phyloP scores from a whole-genome alignment of 805 yeast species.

The Zygoascus tannicola region DNA sequence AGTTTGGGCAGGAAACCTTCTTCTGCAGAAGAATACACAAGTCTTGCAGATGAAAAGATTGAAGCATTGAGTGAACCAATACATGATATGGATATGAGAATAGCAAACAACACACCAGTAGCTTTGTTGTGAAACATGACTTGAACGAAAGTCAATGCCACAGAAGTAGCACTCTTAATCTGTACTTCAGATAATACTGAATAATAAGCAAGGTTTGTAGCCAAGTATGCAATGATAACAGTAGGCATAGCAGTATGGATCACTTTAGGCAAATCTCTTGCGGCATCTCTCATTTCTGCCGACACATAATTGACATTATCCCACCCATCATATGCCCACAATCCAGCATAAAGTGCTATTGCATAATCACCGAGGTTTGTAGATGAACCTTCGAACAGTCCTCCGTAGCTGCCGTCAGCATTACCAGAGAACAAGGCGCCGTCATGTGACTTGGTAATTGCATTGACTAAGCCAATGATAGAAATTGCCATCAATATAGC shows the following conservation, averaged over 20 bases:
- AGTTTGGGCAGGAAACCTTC: conserved; percentile 27
- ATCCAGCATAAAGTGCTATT: conserved; percentile 32
- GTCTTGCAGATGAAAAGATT: conserved; percentile 28
- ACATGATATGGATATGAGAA: conserved; percentile 31
- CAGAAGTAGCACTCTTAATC: conserved; percentile 27
- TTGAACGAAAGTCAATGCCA: conserved; percentile 29
- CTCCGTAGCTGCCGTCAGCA: neutral
- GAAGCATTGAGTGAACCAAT: conserved; percentile 35
- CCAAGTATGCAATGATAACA: conserved; percentile 29
- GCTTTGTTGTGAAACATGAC: conserved; percentile 14
- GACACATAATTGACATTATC: conserved; percentile 35
- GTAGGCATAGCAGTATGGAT: conserved; percentile 33
- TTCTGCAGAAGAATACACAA: conserved; percentile 30
- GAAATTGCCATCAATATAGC: conserved; percentile 24
- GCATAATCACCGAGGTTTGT: conserved; percentile 25
- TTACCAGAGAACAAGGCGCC: conserved; percentile 17
- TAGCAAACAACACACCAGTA: conserved; percentile 26
- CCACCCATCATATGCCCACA: conserved; percentile 41
- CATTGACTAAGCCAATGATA: conserved; percentile 23
- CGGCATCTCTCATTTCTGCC: conserved; percentile 32
- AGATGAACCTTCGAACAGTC: conserved; percentile 24
- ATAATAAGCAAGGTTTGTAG: conserved; percentile 34
- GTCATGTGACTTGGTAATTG: conserved; percentile 14
- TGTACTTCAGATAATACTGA: conserved; percentile 70
- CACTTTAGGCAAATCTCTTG: conserved; percentile 30